These are phyloP conservation scores for Syzygium syzygioides DNA, from an alignment of 441 rosid species.

Conservation along the genomic window DNA sequence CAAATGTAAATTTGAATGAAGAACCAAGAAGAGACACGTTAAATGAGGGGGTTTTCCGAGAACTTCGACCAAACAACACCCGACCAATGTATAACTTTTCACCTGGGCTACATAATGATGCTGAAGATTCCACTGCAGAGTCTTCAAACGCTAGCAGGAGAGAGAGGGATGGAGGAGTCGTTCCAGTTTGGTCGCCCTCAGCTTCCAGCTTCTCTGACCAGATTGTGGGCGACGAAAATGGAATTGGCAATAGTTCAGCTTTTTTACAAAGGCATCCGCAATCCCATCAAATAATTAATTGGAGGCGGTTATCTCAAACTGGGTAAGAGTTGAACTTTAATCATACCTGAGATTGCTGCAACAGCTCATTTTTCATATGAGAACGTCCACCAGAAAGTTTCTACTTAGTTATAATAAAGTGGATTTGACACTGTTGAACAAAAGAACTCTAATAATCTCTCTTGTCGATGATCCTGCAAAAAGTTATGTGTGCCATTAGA, in stretches of 20 bases:
- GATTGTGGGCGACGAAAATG: conserved; percentile 67
- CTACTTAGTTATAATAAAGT: neutral
- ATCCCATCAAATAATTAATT: conserved; percentile 73
- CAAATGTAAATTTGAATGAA: conserved; percentile 42
- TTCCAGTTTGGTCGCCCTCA: conserved; percentile 90
- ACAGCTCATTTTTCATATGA: neutral
- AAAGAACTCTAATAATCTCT: neutral
- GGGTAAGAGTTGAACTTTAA: conserved; percentile 46
- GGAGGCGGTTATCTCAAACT: conserved; percentile 88
- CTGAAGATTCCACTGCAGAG: conserved; percentile 87
- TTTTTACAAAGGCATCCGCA: conserved; percentile 79
- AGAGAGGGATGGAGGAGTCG: conserved; percentile 86
- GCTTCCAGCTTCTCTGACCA: conserved; percentile 70
- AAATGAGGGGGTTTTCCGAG: conserved; percentile 29
- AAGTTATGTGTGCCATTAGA: neutral
- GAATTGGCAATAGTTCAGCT: conserved; percentile 63
- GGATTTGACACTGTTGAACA: conserved; percentile 2
- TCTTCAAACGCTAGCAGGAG: conserved; percentile 72
- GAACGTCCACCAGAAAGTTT: neutral
- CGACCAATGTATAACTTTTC: conserved; percentile 33
- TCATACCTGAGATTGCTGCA: neutral
- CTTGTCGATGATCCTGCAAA: neutral
- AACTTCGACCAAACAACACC: conserved; percentile 18
- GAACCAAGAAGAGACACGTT: conserved; percentile 40
- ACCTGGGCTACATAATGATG: conserved; percentile 28